These are phyloP conservation scores for Leishmania mexicana DNA, from an alignment of 208 protist species.

Conservation along the genomic window DNA sequence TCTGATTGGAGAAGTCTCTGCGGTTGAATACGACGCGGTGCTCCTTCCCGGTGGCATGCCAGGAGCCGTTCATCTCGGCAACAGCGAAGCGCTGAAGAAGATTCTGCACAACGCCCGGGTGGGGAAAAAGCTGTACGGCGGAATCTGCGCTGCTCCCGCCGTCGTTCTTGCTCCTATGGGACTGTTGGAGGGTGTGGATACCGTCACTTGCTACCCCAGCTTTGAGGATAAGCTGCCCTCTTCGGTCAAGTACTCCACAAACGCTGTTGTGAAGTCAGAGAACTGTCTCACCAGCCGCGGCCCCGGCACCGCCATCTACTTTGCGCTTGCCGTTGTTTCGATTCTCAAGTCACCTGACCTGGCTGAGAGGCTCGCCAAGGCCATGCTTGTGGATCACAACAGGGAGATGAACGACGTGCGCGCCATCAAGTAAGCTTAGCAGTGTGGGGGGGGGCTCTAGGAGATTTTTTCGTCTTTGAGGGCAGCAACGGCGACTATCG, in stretches of 20 bases:
- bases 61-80: conserved; percentile 71
- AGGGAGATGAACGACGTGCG: conserved; percentile 34
- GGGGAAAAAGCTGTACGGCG: conserved; percentile 78
- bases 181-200: conserved; percentile 72
- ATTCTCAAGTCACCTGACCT: conserved; percentile 65
- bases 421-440: conserved; percentile 11
- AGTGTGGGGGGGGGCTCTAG: neutral
- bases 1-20: conserved; percentile 64
- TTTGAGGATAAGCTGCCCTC: conserved; percentile 78
- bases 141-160: conserved; percentile 84
- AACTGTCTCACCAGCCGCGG: conserved; percentile 88
- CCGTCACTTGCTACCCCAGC: conserved; percentile 78
- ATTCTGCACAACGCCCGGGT: conserved; percentile 62
- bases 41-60: conserved; percentile 83
- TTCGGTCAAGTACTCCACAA: conserved; percentile 45
- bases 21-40: conserved; percentile 69
- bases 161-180: conserved; percentile 69
- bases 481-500: neutral
- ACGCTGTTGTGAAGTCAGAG: conserved; percentile 73
- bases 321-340: conserved; percentile 75
- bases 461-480: neutral
- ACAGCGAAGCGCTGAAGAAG: conserved; percentile 63
- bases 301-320: conserved; percentile 86
- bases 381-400: conserved; percentile 63
- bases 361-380: conserved; percentile 66